Evolutionary conservation across 2,329 filamentous ascomycete genomes (phyloP), one percentile per base, ranked within the genome.

Genomic region (Coniochaeta sp.): DNA sequence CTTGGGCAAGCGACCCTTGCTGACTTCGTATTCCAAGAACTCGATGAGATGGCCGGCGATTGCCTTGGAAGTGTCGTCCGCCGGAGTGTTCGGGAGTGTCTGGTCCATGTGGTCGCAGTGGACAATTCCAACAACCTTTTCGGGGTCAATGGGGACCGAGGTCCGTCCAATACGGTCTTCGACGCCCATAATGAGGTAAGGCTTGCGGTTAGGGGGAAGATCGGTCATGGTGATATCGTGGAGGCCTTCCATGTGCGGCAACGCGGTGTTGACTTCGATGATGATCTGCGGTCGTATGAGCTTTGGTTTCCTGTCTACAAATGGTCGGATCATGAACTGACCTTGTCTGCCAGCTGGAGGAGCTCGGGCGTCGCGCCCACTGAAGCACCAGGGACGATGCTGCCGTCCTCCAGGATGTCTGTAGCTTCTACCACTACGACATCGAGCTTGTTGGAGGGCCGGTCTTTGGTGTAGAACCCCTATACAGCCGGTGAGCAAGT

Each of bases 211-310:
- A 2, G 91, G 91, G 19, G 91, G 91, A 12, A 93, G 78, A 66
- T 95, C 89, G n/a, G 89, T 91, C 82, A 93, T 89, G 63, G 89
- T 92, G 72, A 96, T 96, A 69, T 96, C 92, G 79, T 96, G 91
- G 19, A 96, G 83, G 58, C 91, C 92, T 73, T 95, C 89, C 69
- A 96, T 93, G 50, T 86, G 91, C 5, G 91, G 91, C 57, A 90
- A 84, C 1, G 91, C 80, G 0, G 92, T 96, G 79, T 96, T 96
- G 75, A 96, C 89, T 77, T 96, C 91, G 70, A 96, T 90, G 70
- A 96, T 91, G 75, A 96, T 85, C 83, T 81, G 36, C 14, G 50
- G 10, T 17, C 3, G 26, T 32, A 58, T 44, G 1, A 55, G 34
- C 24, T 17, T 26, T 16, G 10, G 16, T 42, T 38, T 12, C n/a